phyloP scores from a whole-genome alignment of 306 rosid genomes.

The Adenanthera pavonina region DNA sequence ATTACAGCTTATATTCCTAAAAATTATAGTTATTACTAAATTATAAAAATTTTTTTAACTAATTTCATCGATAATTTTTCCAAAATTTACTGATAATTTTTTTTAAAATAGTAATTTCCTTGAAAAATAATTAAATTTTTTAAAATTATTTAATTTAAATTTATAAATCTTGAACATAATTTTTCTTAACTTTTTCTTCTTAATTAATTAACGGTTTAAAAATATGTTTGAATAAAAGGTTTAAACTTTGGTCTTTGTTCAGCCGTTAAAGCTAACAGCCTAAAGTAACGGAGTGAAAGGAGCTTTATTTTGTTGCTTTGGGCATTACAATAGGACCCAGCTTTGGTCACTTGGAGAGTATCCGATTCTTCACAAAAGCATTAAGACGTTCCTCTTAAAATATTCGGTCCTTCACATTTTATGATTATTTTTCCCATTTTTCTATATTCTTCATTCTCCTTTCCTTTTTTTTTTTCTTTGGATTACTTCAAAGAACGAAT shows the following conservation, averaged over 20 bases:
- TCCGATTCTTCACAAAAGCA: conserved; percentile 53
- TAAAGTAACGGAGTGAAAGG: conserved; percentile 38
- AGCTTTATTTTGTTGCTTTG: neutral
- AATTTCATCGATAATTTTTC: neutral
- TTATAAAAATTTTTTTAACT: neutral
- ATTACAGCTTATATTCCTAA: neutral
- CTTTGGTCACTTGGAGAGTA: conserved; percentile 31
- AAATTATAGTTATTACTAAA: neutral
- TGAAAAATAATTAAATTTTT: neutral
- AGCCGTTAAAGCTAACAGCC: conserved; percentile 27
- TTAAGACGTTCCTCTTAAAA: conserved; percentile 34
- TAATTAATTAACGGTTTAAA: neutral
- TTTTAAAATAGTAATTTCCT: no score
- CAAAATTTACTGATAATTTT: neutral
- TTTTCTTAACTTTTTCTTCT: neutral
- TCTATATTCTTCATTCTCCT: neutral
- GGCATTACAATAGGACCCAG: neutral
- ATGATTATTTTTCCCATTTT: neutral
- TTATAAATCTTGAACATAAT: neutral
- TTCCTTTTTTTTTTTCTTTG: no score
- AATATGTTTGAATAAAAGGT: neutral
- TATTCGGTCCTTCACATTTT: conserved; percentile 12
- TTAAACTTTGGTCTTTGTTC: neutral
- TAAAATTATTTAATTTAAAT: neutral
- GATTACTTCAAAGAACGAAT: no score